Base-by-base conservation (phyloP, 768 basidiomycete genomes). In the Gloeostereum incarnatum region DNA sequence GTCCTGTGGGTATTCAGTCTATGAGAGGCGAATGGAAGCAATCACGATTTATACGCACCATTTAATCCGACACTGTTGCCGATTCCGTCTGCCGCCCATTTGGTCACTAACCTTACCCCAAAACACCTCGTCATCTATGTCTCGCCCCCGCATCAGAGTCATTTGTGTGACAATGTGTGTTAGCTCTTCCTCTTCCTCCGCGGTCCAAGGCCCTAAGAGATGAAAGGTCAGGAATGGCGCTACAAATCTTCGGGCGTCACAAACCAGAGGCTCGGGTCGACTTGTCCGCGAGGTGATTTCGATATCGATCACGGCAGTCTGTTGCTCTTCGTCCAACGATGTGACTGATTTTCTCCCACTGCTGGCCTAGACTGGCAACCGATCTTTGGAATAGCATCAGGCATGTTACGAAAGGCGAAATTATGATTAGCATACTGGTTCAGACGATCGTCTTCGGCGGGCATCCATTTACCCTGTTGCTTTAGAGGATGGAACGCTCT, bases 61-160 rank as follows among this genome's bases (percentile, higher is more conserved):
- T 71, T 91, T 91, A 31, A 83, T 84, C 34, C 88, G 71, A 62
- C 88, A 90, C 54, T 91, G 88, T 49, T 88, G 83, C 45, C 87
- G 68, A 24, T 79, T 78, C 35, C 88, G 71, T 34, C 57, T 80
- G 17, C 77, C 74, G 26, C 78, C 82, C 88, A 91, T 90, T 32
- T 70, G 67, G 35, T 80, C 71, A 44, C 78, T 79, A 26, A 91
- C 83, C 37, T 68, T 68, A 11, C 77, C 74, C 88, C 88, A 91
- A 58, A 87, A 89, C 23, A 89, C 76, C 45, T 90, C 87, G 38
- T 75, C 78, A 39, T 87, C 85, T 37, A 75, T 56, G 47, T 81
- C 71, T 50, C 75, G 77, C n/a, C 83, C 84, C 54, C 78, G 71
- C 37, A 73, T 68, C 27, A 80, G 57, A 2, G 81, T 85, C 71